These are phyloP conservation scores for Lumnitzera littorea DNA, from an alignment of 345 rosid genomes.

Conservation along the genomic window DNA sequence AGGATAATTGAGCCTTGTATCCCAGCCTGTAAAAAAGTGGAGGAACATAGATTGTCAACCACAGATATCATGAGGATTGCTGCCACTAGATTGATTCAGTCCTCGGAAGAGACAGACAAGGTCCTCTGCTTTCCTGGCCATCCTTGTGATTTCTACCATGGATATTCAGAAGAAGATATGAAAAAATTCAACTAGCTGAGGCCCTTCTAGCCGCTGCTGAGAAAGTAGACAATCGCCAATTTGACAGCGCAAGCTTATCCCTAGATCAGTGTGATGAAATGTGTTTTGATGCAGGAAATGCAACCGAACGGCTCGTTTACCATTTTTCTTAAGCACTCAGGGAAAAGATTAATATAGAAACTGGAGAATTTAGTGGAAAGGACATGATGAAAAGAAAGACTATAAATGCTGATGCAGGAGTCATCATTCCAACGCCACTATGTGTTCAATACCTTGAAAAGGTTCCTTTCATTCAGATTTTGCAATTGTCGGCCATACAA, in stretches of 20 bases:
- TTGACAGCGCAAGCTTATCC: constrained; percentile 13
- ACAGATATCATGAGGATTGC: constrained; percentile 23
- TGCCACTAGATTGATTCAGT: constrained; percentile 18
- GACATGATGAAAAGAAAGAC: background rate
- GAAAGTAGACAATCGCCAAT: constrained; percentile 18
- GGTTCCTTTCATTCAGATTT: constrained; percentile 21
- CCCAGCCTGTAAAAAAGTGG: background rate
- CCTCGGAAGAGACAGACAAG: constrained; percentile 2
- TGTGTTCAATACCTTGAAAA: background rate
- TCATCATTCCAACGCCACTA: background rate
- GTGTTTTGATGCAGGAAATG: constrained; percentile 13
- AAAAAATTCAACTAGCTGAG: constrained; percentile 22
- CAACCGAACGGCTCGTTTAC: constrained; percentile 15
- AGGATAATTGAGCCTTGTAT: constrained; percentile 9
- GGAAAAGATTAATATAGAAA: constrained; percentile 18
- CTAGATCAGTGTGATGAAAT: constrained; percentile 14
- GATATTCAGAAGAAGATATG: constrained; percentile 16
- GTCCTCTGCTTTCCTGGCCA: constrained; percentile 5
- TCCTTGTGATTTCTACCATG: constrained; percentile 1
- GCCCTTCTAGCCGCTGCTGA: constrained; percentile 25
- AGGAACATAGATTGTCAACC: constrained; percentile 8
- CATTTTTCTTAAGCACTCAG: constrained; percentile 7
- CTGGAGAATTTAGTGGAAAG: background rate
- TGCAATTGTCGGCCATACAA: constrained; percentile 22
- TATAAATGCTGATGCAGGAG: background rate